Evolutionary conservation across 345 rosid genomes (phyloP).

Genomic region (Dimocarpus longan): DNA sequence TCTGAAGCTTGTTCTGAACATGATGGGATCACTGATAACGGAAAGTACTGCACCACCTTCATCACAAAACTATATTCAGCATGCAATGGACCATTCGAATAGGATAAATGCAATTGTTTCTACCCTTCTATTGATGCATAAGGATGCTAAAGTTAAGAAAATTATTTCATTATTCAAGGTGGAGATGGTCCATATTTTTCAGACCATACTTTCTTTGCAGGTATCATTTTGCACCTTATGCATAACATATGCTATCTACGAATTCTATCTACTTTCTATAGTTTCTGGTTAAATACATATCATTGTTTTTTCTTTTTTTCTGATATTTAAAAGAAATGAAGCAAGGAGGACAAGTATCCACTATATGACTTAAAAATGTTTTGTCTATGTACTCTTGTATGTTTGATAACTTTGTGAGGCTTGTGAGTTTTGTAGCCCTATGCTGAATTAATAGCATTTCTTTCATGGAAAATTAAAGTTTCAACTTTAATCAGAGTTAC

Average conservation of each 20-base stretch:
- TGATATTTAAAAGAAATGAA: background rate
- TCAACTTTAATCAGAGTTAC: background rate
- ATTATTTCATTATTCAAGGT: conserved; percentile 41
- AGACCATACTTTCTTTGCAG: conserved; percentile 49
- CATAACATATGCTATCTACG: background rate
- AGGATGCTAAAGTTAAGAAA: conserved; percentile 48
- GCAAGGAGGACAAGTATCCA: background rate
- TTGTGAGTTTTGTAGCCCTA: conserved; percentile 4
- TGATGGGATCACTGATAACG: conserved; percentile 40
- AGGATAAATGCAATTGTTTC: conserved; percentile 51
- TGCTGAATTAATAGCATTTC: background rate
- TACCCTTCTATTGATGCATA: conserved; percentile 55
- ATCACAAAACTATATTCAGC: conserved; percentile 24
- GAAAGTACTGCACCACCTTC: conserved; percentile 32
- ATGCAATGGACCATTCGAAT: conserved; percentile 28
- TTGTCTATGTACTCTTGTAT: background rate
- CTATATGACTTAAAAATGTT: background rate
- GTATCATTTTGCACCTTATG: conserved; percentile 35
- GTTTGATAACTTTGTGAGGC: background rate
- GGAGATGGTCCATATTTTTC: conserved; percentile 49
- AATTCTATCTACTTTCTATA: background rate
- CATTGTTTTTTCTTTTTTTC: background rate
- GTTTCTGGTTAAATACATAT: background rate
- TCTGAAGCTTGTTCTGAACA: conserved; percentile 43
- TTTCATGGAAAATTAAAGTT: background rate